Evolutionary conservation across 345 rosid genomes (phyloP).

Genomic region (Eucalyptus caleyi): DNA sequence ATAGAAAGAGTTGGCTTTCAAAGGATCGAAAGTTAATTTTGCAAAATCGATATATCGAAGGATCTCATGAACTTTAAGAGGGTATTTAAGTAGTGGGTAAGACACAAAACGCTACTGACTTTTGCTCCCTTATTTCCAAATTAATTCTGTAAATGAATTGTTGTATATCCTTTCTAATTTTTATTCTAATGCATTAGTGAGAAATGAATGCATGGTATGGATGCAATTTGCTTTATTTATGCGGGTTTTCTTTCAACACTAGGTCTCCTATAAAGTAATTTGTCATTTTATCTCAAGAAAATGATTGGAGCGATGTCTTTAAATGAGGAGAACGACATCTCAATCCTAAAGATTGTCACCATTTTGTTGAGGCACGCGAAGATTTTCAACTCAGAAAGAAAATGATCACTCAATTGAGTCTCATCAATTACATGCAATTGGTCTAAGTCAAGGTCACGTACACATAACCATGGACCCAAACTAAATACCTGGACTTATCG

Average conservation of each 20-base stretch:
- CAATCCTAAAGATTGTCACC: neutral
- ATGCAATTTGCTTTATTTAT: neutral
- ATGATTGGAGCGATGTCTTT: neutral
- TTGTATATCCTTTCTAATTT: neutral
- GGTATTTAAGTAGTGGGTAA: neutral
- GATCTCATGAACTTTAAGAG: neutral
- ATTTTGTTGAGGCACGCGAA: neutral
- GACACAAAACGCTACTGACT: neutral
- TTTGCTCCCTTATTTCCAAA: neutral
- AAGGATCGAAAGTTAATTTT: neutral
- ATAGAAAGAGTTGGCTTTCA: too few species aligned
- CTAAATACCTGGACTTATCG: neutral
- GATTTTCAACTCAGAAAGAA: neutral
- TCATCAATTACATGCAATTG: neutral
- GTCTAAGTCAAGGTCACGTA: accelerated
- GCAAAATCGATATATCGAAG: neutral
- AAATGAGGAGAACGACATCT: neutral
- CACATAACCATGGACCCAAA: neutral
- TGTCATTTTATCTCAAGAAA: neutral
- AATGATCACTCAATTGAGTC: neutral
- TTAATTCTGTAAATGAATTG: neutral
- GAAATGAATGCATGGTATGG: neutral
- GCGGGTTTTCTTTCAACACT: neutral
- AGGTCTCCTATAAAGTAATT: neutral
- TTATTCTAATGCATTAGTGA: neutral